Base-by-base conservation (phyloP, 2,329 filamentous ascomycete genomes). In the Phoma herbarum region DNA sequence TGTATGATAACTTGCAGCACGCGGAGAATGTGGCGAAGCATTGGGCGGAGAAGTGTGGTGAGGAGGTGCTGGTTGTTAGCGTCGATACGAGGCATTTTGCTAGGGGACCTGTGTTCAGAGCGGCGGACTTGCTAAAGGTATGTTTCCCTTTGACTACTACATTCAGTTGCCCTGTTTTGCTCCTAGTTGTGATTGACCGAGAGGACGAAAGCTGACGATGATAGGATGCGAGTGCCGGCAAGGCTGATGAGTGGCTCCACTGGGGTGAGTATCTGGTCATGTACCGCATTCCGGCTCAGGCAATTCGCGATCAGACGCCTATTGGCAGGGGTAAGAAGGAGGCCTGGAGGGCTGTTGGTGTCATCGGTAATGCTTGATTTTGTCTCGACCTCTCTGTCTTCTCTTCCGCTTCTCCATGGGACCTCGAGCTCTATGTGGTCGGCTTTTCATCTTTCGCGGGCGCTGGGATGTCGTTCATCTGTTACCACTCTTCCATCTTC, bases 191-290 rank as follows among this genome's bases (percentile, higher is more conserved):
- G n/a, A n/a, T n/a, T n/a, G n/a, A n/a, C n/a, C n/a, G n/a, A n/a
- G n/a, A n/a, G n/a, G n/a, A n/a, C n/a, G n/a, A n/a, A n/a, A n/a
- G 14, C 7, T 12, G 41, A 31, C 25, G 37, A 2, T 4, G 20
- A 10, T 25, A 43, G 50, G 47, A 43, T 20, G 41, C 35, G 28
- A 11, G 8, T 59, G 56, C 12, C 26, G 41, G 22, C 49, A 61
- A 49, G 10, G 55, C 37, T 20, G 53, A 63, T 35, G 55, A 52
- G 26, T 72, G 67, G 64, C 39, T 75, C 52, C 74, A 76, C 64
- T 61, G 67, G 55, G 72, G 73, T 0, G 74, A 76, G 63, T 76
- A 76, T 59, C 44, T 76, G 26, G 62, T 75, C 35, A 68, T 73
- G 72, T 75, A 76, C 66, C 63, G 68, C 6, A 71, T 76, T 39